Evolutionary conservation across 2,329 filamentous ascomycete genomes (phyloP).

Genomic region (Aspergillus sp.): DNA sequence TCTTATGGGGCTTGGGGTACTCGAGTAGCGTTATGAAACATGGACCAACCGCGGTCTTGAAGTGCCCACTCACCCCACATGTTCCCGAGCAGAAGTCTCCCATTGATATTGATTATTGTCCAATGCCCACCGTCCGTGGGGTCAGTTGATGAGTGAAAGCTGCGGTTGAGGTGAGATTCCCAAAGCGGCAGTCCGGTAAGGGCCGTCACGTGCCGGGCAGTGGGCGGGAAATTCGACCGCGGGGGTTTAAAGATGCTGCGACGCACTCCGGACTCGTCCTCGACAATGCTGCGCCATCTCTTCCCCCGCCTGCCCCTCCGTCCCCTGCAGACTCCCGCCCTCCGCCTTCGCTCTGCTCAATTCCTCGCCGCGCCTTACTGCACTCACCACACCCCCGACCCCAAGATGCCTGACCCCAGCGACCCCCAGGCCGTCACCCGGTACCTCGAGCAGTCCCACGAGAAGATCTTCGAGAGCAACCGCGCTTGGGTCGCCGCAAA

Average conservation of each 20-base stretch:
- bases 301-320: not conserved
- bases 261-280: not conserved
- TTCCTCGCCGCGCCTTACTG: not conserved
- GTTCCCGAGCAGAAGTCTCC: no score
- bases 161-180: not conserved
- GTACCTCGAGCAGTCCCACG: constrained; percentile 52
- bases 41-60: no score
- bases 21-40: no score
- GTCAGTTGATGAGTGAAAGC: no score
- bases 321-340: not conserved
- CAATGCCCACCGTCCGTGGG: no score
- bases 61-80: no score
- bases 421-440: constrained; percentile 5
- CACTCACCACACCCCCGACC: not conserved
- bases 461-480: constrained; percentile 69
- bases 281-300: constrained; percentile 1
- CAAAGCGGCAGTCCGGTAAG: not conserved
- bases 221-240: not conserved
- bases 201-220: not conserved
- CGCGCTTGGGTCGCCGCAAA: constrained; percentile 63
- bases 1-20: no score
- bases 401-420: not conserved
- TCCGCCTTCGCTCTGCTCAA: not conserved
- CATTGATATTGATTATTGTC: no score
- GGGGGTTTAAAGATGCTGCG: not conserved